Evolutionary conservation across 345 rosid species (phyloP), one percentile per base, ranked within the genome.

Genomic region (Populus alba): DNA sequence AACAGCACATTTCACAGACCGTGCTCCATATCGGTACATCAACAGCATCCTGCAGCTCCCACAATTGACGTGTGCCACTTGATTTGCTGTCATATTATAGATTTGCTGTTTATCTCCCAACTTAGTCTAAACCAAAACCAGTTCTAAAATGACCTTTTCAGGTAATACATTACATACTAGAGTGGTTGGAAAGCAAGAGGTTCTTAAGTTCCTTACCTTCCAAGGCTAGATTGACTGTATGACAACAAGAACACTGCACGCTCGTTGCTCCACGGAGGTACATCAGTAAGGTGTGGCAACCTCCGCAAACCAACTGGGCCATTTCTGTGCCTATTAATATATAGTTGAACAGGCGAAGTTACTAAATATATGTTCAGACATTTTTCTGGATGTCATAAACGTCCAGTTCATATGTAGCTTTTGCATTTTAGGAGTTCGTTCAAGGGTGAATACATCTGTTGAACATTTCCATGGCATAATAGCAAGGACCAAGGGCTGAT

Each of bases 221-320:
- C 63, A 90, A 76, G 73, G 98, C 98, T 63, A 96, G 90, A 85
- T 91, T 96, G 66, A 96, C 94, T 0, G 97, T 94, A 91, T 94
- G 95, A 81, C 99, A 96, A 70, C 98, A 96, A 41, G 99, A 91
- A 83, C 99, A 96, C 62, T 92, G 99, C 66, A 96, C 99, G 66
- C 99, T 96, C 47, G 98, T 92, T 71, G 99, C 99, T 78, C 99
- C 99, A 4, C 98, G 94, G 75, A 96, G 90, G 88, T 94, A 94
- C 98, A 96, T 94, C 29, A 96, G 85, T 76, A 96, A 85, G 74
- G 99, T 94, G 85, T 96, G 97, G 81, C 99, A 96, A 63, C 98
- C 99, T 85, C 97, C 99, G 65, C 99, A 96, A 35, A 94, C 97
- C 92, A 96, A 76, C 86, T 96, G 98, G 7, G 98, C 98, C 97